These are phyloP conservation scores for Melampsora americana DNA, from an alignment of 1,284 basidiomycete genomes.

Conservation along the genomic window DNA sequence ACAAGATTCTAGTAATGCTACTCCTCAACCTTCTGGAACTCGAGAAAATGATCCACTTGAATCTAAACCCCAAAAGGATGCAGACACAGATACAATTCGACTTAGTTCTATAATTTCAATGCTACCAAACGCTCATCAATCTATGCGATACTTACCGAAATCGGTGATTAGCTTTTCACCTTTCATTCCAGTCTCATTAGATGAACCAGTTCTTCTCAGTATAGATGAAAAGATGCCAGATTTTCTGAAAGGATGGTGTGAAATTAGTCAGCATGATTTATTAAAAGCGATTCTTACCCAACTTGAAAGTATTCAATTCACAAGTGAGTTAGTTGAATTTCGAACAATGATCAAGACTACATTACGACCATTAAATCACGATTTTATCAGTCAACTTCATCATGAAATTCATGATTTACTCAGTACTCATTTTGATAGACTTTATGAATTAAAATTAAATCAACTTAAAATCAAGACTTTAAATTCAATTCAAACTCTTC, in stretches of 20 bases:
- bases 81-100: slow-evolving; percentile 10
- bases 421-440: slow-evolving; percentile 3
- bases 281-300: no score
- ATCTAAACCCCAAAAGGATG: neutral
- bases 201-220: neutral
- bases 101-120: slow-evolving; percentile 21
- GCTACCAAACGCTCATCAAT: slow-evolving; percentile 36
- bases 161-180: slow-evolving; percentile 28
- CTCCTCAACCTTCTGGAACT: neutral
- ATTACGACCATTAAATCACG: no score
- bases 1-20: slow-evolving; percentile 3
- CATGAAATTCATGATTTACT: neutral
- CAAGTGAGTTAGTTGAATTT: slow-evolving; percentile 15
- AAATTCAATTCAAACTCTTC: slow-evolving; percentile 2
- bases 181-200: slow-evolving; percentile 8
- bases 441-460: slow-evolving; percentile 16
- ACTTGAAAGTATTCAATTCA: slow-evolving; percentile 2
- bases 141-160: slow-evolving; percentile 14
- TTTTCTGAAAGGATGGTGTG: no score
- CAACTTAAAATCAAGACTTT: slow-evolving; percentile 4
- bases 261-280: no score
- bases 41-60: neutral
- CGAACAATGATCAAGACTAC: no score
- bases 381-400: no score
- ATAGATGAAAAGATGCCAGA: no score